These are phyloP conservation scores for Perkinsela sp. DNA, from an alignment of 208 protist species.

Conservation along the genomic window DNA sequence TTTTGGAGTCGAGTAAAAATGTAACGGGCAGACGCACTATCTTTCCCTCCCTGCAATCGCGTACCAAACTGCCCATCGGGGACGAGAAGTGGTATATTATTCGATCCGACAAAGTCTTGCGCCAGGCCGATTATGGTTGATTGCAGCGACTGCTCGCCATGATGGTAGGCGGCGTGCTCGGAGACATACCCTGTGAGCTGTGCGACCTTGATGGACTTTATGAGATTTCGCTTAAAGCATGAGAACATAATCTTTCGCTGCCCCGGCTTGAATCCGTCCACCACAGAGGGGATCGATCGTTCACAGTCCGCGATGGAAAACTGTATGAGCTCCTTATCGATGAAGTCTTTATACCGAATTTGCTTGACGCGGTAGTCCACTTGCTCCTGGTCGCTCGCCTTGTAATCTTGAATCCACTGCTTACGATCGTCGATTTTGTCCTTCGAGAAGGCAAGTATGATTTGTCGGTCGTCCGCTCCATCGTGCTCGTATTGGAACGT, in stretches of 20 bases:
- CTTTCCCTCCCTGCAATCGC: slow-evolving; percentile 85
- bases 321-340: slow-evolving; percentile 97
- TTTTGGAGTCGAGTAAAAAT: slow-evolving; percentile 90
- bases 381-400: slow-evolving; percentile 30
- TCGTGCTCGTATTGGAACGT: slow-evolving; percentile 61
- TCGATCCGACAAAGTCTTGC: slow-evolving; percentile 89
- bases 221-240: slow-evolving; percentile 97
- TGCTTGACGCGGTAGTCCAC: slow-evolving; percentile 64
- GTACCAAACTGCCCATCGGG: slow-evolving; percentile 97
- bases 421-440: slow-evolving; percentile 91
- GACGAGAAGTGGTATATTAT: slow-evolving; percentile 95
- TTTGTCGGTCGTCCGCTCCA: slow-evolving; percentile 55
- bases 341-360: slow-evolving; percentile 82
- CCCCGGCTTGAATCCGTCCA: slow-evolving; percentile 98
- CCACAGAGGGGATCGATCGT: slow-evolving; percentile 61
- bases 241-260: slow-evolving; percentile 97
- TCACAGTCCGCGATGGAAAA: slow-evolving; percentile 91
- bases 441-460: slow-evolving; percentile 94
- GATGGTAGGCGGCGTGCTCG: slow-evolving; percentile 97
- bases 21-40: slow-evolving; percentile 90
- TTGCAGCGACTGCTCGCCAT: slow-evolving; percentile 90
- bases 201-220: slow-evolving; percentile 92
- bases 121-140: slow-evolving; percentile 95
- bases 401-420: slow-evolving; percentile 80
- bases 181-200: slow-evolving; percentile 97